Percentiles rank a stretch among this genome's conserved stretches.
phyloP scores from a whole-genome alignment of 495 filamentous ascomycete species.

The Paragyromitra xinjiangensis region DNA sequence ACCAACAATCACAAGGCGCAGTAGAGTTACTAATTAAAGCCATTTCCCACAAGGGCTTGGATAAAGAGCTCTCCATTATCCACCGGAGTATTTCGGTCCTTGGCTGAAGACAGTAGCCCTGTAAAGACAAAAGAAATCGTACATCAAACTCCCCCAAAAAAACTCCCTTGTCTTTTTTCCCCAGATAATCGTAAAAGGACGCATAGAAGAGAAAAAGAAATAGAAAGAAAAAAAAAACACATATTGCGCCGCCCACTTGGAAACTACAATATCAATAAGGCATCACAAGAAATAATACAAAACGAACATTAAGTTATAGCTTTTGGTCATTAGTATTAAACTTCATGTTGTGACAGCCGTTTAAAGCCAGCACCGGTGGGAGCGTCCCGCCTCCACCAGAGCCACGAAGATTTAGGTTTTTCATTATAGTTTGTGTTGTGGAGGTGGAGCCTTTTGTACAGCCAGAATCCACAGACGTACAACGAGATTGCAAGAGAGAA shows the following conservation, averaged over 20 bases:
- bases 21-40: constrained; percentile 22
- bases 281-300: constrained; percentile 40
- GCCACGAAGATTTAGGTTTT: constrained; percentile 42
- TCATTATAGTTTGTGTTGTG: constrained; percentile 40
- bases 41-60: constrained; percentile 9
- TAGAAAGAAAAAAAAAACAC: constrained; percentile 19
- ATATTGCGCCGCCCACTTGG: constrained; percentile 41
- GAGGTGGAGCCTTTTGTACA: constrained; percentile 48
- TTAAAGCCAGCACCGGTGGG: constrained; percentile 48
- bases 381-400: constrained; percentile 47
- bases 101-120: neutral
- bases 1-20: neutral
- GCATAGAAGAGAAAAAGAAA: neutral
- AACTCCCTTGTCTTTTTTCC: constrained; percentile 22
- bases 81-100: neutral
- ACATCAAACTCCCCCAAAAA: constrained; percentile 36
- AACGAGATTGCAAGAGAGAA: constrained; percentile 64
- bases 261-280: constrained; percentile 44
- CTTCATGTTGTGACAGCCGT: constrained; percentile 52
- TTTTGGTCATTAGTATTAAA: constrained; percentile 44
- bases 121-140: constrained; percentile 24
- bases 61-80: constrained; percentile 18
- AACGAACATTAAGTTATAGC: constrained; percentile 38
- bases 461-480: constrained; percentile 43
- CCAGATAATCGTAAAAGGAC: constrained; percentile 18